Base-by-base conservation (phyloP, 306 rosid species). In the Quercus cerris region DNA sequence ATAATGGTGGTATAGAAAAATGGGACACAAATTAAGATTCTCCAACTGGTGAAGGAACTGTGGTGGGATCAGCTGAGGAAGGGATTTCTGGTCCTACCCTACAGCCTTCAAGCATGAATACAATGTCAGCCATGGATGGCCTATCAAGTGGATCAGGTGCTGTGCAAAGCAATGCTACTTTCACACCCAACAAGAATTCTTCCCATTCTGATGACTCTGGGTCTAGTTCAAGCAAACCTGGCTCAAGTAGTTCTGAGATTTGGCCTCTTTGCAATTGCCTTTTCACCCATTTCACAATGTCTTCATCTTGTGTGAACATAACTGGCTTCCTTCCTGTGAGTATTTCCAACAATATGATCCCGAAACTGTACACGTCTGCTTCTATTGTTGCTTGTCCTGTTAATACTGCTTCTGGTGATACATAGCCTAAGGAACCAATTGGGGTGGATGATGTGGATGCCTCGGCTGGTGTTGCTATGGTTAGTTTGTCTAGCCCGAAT, bases 91-190 rank as follows among this genome's bases (percentile, higher is more conserved):
- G 93, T 46, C 92, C 93, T 70, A 89, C 94, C 72, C 98, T 84
- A 74, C 98, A 93, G 71, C 97, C 97, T 90, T 93, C 93, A 23
- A 93, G 98, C 98, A 91, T 91, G 97, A 89, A 93, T 56, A 90
- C 98, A 83, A 91, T 67, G 81, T 88, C 98, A 41, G 91, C 73
- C 86, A 91, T 91, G 3, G 94, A 87, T 18, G 98, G 98, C 44
- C 98, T 77, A 75, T 89, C 98, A 64, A 91, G 89, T 46, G 98
- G 98, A 84, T 93, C 98, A 66, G 93, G 90, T 6, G 97, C 93
- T 3, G 98, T 91, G 83, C 97, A 93, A 1, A 93, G 86, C 11
- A 93, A 90, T 15, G 89, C 98, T 6, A 93, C 97, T 71, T 93
- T 91, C 9, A 93, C 86, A 28, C 98, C 98, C 63, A 93, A 75